Base-by-base conservation (phyloP, 495 filamentous ascomycete genomes). In the Penicillium goetzii region DNA sequence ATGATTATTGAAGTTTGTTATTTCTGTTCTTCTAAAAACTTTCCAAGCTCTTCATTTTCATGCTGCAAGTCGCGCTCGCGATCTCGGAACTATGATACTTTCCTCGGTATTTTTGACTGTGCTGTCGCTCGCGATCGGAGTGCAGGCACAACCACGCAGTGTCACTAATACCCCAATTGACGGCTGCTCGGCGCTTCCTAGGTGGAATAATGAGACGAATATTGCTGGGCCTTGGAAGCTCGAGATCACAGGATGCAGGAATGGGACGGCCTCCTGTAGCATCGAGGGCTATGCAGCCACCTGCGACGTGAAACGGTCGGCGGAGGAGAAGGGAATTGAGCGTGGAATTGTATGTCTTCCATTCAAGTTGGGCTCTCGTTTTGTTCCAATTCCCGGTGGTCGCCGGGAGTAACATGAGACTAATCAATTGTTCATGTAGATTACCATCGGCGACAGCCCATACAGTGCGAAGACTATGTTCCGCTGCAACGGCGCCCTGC, bases 401-500 rank as follows among this genome's bases (percentile, higher is more conserved):
- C 36, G 40, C 17, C 15, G 1, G 11, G 4, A 14, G 30, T 51
- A n/a, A 34, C n/a, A n/a, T 2, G 15, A 34, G 3, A 21, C 30
- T 36, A 55, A 55, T 21, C 52, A 33, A 21, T 55, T n/a, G 23
- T 45, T 34, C 17, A 2, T 30, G 23, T 41, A 68, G 65, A 55
- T 68, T 38, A 64, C 53, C 5, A 64, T 64, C 12, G 34, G 47
- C 8, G 55, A 61, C 56, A 28, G 47, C 23, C 34, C 34, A 8
- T 15, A 59, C 12, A 53, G 49, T 19, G 11, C 33, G 38, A 61
- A 58, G n/a, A 64, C 58, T n/a, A 30, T 53, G n/a, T 47, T 68
- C 12, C 65, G 65, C 62, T 68, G 65, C 61, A 68, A 68, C 55
- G 65, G 61, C 38, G 54, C 52, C 25, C 33, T 61, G n/a, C 50